Evolutionary conservation across 192 early-diverging fungal genomes (phyloP), one percentile per base, ranked within the genome.

Genomic region (Rhizophagus clarus): DNA sequence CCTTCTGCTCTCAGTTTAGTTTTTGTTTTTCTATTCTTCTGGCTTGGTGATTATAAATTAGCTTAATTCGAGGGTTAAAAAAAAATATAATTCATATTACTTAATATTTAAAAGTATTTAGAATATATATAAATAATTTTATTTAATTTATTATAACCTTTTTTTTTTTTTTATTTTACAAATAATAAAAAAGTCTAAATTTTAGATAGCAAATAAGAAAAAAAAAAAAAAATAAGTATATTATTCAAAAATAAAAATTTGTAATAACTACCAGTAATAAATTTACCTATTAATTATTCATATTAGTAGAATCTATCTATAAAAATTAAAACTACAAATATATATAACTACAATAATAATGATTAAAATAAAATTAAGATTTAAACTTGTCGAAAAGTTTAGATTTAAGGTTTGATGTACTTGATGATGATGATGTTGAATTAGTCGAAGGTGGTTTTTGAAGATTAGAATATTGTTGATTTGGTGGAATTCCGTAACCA

Each of bases 1-100:
- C 86, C 86, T 24, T 83, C 86, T 15, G 72, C 64, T 11, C 4
- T 76, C 28, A 80, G 84, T n/a, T 73, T 87, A 26, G 70, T 82
- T 14, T 75, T 34, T 12, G 29, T 74, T 34, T 85, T 81, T 78
- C 77, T 77, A 40, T 86, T 85, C 34, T 85, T 80, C 77, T 31
- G 32, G n/a, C 1, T 75, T n/a, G 69, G 69, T n/a, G 69, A 34
- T 40, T 70, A n/a, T 70, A 70, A 70, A 70, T 70, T 28, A 31
- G 31, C 17, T 67, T 29, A 28, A 67, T 45, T 10, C 12, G 11
- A 12, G 0, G 42, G 11, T 42, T 42, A 34, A 34, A 34, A 34
- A 34, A 34, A 34, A 34, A 34, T 34, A 34, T 34, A 49, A 49
- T 14, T 11, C 45, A 47, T 47, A 47, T 2, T 47, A 14, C 14